Evolutionary conservation across 176 grass and related monocot genomes (phyloP).

Genomic region (Oryza australiensis): DNA sequence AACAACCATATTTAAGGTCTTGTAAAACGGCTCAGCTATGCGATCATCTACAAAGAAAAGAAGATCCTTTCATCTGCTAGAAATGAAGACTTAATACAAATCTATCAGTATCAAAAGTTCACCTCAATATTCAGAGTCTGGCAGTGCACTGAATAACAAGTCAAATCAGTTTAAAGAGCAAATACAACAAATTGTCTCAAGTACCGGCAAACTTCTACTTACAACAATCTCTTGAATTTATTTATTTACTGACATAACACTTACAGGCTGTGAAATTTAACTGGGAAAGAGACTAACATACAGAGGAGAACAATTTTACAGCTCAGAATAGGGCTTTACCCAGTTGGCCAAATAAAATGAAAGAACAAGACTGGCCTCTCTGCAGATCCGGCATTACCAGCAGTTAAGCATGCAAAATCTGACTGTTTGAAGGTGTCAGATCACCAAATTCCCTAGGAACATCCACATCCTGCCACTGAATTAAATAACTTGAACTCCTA

Average conservation of each 20-base stretch:
- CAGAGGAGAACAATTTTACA: slow-evolving; percentile 21
- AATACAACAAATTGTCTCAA: neutral
- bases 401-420: slow-evolving; percentile 74
- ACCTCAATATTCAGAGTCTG: neutral
- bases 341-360: neutral
- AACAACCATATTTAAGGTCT: neutral
- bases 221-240: slow-evolving; percentile 31
- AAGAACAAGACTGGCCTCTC: neutral
- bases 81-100: neutral
- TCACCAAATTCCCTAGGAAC: slow-evolving; percentile 54
- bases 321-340: neutral
- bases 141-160: neutral
- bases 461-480: slow-evolving; percentile 79
- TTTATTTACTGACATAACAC: slow-evolving; percentile 22
- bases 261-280: neutral
- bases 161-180: neutral
- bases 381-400: neutral
- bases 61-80: neutral
- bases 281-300: neutral
- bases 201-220: slow-evolving; percentile 8
- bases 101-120: neutral
- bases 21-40: neutral
- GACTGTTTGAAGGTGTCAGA: slow-evolving; percentile 80
- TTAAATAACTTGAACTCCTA: slow-evolving; percentile 41
- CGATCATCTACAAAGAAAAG: neutral